Base-by-base conservation (phyloP, 176 grass and related monocot genomes). In the Tuctoria greenei region DNA sequence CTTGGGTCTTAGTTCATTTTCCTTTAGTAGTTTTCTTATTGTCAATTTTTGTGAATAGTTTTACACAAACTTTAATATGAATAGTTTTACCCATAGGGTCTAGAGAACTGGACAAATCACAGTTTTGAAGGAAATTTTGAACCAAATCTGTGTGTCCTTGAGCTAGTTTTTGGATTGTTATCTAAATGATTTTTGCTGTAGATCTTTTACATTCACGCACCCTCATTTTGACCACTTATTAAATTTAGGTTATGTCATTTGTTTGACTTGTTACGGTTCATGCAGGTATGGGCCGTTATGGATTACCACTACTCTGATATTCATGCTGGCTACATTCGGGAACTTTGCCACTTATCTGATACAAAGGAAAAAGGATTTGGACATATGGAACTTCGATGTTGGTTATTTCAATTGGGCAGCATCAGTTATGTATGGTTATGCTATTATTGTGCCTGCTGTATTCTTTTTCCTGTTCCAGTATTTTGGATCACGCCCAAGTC, bases 391-490 rank as follows among this genome's bases (percentile, higher is more conserved):
- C 72, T 99, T 31, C 82, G 95, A 99, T 77, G 95, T 99, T 20
- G 79, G 72, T 36, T 99, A 92, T 86, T 69, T 99, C 81, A 85
- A 88, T 59, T 99, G 91, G 95, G 87, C 91, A 7, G 91, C 95
- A 88, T 90, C 81, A 54, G 75, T 95, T 77, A 95, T 99, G 88
- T 95, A 95, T 61, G 91, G 95, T 72, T 99, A 99, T 72, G 76
- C 67, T 57, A 82, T 92, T 9, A 47, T 89, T 40, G 95, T 94
- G 38, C 95, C 91, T 16, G 87, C 68, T 76, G 65, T 72, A 67
- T 94, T 94, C 73, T 98, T 86, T 82, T 98, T 98, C 89, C 80
- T 95, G 73, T 86, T 98, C 76, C 87, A 84, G 76, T 98, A 98
- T 69, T 95, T 94, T 83, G 95, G 91, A 85, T 88, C 82, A 24